A percentile compares a stretch with the other conserved stretches of the same genome.
Evolutionary conservation across 495 filamentous ascomycete genomes (phyloP).

Genomic region (Copromyces sp.): DNA sequence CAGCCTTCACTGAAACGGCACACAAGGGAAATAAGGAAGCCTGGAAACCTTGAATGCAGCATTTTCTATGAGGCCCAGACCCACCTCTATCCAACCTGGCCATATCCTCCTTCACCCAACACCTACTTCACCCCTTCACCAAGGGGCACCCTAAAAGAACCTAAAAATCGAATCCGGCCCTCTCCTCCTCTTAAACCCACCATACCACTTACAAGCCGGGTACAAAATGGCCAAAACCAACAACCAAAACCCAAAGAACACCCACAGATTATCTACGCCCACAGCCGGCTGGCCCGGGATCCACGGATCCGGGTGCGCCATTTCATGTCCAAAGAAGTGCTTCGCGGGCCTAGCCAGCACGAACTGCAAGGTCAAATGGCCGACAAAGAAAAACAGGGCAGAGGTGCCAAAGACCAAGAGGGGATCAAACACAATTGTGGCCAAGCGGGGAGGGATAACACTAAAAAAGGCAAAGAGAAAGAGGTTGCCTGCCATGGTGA

Average conservation of each 20-base stretch:
- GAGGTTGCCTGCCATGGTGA: slow-evolving; percentile 23
- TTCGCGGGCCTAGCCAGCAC: not conserved
- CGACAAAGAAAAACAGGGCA: slow-evolving; percentile 26
- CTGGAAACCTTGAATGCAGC: not conserved
- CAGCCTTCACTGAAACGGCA: not conserved
- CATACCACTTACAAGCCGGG: slow-evolving; percentile 20
- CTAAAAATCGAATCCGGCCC: slow-evolving; percentile 23
- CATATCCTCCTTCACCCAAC: not conserved
- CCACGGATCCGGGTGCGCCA: not conserved
- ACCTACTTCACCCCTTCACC: not conserved
- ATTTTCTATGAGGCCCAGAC: not conserved
- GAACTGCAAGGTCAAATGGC: slow-evolving; percentile 16
- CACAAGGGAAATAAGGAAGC: not conserved
- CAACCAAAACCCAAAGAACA: slow-evolving; percentile 10
- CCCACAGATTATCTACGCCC: slow-evolving; percentile 19
- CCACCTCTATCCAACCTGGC: not conserved
- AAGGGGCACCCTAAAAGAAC: slow-evolving; percentile 19
- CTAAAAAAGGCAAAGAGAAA: slow-evolving; percentile 20
- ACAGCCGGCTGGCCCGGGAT: not conserved
- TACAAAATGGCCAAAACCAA: slow-evolving; percentile 16
- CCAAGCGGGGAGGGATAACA: slow-evolving; percentile 11
- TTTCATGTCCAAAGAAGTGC: slow-evolving; percentile 6
- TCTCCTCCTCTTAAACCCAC: slow-evolving; percentile 18
- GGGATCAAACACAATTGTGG: slow-evolving; percentile 6
- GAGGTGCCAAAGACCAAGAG: slow-evolving; percentile 26